Conservation (phyloP, 148 eudicot species). For the Fagopyrum esculentum region DNA sequence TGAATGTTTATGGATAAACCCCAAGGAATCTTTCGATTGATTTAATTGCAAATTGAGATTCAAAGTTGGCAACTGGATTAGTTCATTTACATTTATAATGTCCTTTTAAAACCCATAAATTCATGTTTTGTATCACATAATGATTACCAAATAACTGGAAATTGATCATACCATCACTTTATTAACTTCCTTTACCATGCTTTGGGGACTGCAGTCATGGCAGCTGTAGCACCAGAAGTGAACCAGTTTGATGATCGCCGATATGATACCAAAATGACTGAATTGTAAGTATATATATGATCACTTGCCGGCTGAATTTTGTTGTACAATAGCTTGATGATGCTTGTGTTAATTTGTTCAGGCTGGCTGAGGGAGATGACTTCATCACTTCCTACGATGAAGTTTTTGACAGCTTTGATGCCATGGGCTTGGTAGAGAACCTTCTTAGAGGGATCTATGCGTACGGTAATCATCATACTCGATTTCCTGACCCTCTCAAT, state of each 20-base stretch:
- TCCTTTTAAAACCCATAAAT: too few relatives aligned
- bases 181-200: too few relatives aligned
- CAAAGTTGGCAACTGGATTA: too few relatives aligned
- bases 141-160: too few relatives aligned
- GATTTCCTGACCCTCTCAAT: not conserved
- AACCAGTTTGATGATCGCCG: not conserved
- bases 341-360: not conserved
- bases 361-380: not conserved
- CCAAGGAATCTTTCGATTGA: too few relatives aligned
- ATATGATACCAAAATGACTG: not conserved
- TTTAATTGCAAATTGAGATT: too few relatives aligned
- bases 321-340: not conserved
- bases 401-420: not conserved
- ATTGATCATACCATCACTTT: too few relatives aligned
- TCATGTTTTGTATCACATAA: too few relatives aligned
- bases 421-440: not conserved
- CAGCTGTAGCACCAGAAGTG: not conserved
- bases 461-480: not conserved
- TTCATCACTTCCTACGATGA: not conserved
- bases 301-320: not conserved
- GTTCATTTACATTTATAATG: too few relatives aligned
- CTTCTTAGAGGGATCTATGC: slow-evolving; percentile 3
- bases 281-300: not conserved
- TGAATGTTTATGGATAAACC: too few relatives aligned
- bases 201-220: not conserved